Conservation (phyloP, 1,284 basidiomycete species). For the Trichosporon sp. region DNA sequence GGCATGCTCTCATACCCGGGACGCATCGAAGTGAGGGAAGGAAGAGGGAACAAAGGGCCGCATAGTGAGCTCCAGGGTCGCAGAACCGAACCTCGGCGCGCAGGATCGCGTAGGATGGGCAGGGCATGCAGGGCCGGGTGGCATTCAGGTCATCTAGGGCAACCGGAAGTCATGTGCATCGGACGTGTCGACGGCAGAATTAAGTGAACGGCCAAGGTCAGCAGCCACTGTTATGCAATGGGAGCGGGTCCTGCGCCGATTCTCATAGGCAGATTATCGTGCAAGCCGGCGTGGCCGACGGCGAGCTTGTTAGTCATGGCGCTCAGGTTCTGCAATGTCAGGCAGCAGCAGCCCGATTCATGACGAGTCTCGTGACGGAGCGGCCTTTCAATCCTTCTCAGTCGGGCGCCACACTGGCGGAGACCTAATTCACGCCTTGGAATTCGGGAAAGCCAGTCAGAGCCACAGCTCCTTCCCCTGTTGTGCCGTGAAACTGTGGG, state of each 20-base stretch:
- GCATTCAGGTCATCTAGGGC: neutral
- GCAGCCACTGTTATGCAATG: neutral
- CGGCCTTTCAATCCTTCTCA: neutral
- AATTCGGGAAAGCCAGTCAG: neutral
- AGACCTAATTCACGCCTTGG: neutral
- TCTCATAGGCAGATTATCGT: neutral
- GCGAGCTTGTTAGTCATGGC: neutral
- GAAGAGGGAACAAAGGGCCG: neutral
- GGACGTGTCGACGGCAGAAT: constrained; percentile 7
- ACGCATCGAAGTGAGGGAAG: neutral
- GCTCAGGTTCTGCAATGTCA: neutral
- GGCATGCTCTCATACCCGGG: neutral
- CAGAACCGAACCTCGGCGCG: neutral
- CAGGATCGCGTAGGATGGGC: neutral
- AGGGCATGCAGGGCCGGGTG: neutral
- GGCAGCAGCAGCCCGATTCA: neutral
- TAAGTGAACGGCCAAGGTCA: neutral
- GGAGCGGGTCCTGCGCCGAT: neutral
- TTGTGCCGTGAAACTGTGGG: no score
- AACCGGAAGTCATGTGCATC: neutral
- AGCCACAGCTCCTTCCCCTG: neutral
- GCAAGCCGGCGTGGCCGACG: neutral
- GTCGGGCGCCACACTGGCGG: neutral
- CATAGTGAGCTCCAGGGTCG: neutral
- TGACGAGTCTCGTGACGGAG: constrained; percentile 12